Base-by-base conservation (phyloP, 1,284 basidiomycete species). In the Wolfiporia cocos region DNA sequence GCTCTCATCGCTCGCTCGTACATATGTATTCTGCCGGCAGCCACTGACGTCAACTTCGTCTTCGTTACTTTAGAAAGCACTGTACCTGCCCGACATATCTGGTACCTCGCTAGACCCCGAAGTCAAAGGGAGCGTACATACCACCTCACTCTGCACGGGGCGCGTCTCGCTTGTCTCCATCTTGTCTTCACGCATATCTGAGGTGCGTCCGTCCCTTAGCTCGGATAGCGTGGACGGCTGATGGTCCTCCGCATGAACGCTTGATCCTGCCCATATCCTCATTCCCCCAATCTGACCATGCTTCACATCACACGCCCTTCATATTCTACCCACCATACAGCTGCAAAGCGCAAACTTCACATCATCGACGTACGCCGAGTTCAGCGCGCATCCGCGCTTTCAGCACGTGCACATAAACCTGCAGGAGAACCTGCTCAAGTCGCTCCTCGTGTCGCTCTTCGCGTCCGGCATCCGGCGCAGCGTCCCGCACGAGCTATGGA, bases 391-490 rank as follows among this genome's bases (percentile, higher is more conserved):
- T 47, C 76, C 81, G 1, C 62, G 74, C 14, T 96, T 90, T 66
- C 86, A 88, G 65, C 83, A 83, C 50, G 66, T 97, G 39, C 86
- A 94, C 71, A 83, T 99, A 57, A 91, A 91, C 59, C 66, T 89
- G 20, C 95, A 98, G 69, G 85, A 90, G 56, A 97, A 97, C 62
- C 64, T 84, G 4, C 77, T 98, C 46, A 97, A 96, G 67, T 86
- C 85, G 0, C 78, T 92, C 60, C 77, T 99, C 24, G 81, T 98
- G 30, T 81, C 81, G 19, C 68, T 97, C 43, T 96, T 94, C 65
- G 65, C 85, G 18, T 79, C 76, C 5, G 78, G 81, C 7, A 74
- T 98, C 14, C 81, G 87, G 38, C 66, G 71, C 20, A 68, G 70
- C 2, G 70, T 93, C 0, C 85, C 90, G 0, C 49, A 68, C 45